Evolutionary conservation across 176 grass and related monocot genomes (phyloP).

Genomic region (Chrysopogon serrulatus): DNA sequence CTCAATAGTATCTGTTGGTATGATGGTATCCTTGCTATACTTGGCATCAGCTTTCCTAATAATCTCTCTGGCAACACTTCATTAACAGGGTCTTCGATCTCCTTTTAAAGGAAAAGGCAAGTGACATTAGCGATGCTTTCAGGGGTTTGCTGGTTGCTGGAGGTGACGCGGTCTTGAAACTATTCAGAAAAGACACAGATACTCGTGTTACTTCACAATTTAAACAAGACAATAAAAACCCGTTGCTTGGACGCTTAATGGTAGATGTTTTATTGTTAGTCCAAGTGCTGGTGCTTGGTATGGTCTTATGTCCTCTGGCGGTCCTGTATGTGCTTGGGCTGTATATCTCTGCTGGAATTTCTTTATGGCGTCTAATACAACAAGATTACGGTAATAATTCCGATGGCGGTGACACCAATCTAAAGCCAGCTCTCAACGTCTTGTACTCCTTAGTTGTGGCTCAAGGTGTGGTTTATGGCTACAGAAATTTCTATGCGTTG

Average conservation of each 20-base stretch:
- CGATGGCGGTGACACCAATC: neutral
- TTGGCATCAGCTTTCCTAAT: too few species aligned
- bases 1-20: too few species aligned
- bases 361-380: neutral
- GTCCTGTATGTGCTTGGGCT: neutral
- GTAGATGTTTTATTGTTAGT: neutral
- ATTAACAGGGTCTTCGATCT: neutral
- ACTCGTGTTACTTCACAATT: too few species aligned
- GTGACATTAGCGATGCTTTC: neutral
- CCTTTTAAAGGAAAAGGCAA: neutral
- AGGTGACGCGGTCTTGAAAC: rapidly evolving
- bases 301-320: neutral
- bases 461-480: neutral
- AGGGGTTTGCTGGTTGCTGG: neutral
- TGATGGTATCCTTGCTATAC: too few species aligned
- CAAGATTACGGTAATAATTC: neutral
- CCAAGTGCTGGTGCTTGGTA: neutral
- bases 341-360: neutral
- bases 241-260: rapidly evolving
- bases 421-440: neutral
- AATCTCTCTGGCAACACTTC: too few species aligned
- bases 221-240: too few species aligned
- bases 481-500: neutral
- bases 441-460: neutral
- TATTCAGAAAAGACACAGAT: neutral